These are phyloP conservation scores for Aspergillus coremiiformis DNA, from an alignment of 495 filamentous ascomycete genomes.

Conservation along the genomic window DNA sequence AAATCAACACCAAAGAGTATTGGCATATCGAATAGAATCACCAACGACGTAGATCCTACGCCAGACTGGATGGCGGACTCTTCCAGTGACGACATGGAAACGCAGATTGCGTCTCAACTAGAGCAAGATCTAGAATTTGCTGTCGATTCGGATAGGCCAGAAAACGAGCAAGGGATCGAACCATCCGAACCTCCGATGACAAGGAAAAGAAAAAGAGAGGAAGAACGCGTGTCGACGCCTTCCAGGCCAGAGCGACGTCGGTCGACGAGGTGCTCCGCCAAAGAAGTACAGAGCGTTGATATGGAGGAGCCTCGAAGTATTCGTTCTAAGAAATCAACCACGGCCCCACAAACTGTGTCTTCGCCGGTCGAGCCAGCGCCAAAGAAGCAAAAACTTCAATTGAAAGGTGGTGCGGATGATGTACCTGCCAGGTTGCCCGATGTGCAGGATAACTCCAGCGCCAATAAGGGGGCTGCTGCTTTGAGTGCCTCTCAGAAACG, in stretches of 20 bases:
- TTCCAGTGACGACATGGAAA: conserved; percentile 36
- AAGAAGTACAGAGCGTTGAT: conserved; percentile 3
- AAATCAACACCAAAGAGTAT: background rate
- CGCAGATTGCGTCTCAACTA: conserved; percentile 39
- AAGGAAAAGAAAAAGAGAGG: conserved; percentile 36
- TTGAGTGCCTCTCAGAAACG: conserved; percentile 12
- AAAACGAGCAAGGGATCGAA: background rate
- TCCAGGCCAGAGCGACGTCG: background rate
- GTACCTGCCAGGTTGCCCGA: background rate
- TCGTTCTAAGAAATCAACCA: conserved; percentile 15
- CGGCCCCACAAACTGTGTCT: conserved; percentile 4
- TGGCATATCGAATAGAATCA: background rate
- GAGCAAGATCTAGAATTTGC: conserved; percentile 37
- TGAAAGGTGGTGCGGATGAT: conserved; percentile 3
- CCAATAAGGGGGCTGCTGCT: background rate
- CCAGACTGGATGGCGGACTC: conserved; percentile 17
- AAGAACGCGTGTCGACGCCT: conserved; percentile 8
- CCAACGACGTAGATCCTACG: background rate
- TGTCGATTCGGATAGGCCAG: conserved; percentile 18
- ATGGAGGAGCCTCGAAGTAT: conserved; percentile 11
- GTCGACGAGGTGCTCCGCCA: conserved; percentile 20
- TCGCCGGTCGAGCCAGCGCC: conserved; percentile 15
- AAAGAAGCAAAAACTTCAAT: conserved; percentile 22
- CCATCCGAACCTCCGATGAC: conserved; percentile 8
- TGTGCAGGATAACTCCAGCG: background rate